phyloP scores from a whole-genome alignment of 2,329 filamentous ascomycete genomes.

The Myrmaecium sp. region DNA sequence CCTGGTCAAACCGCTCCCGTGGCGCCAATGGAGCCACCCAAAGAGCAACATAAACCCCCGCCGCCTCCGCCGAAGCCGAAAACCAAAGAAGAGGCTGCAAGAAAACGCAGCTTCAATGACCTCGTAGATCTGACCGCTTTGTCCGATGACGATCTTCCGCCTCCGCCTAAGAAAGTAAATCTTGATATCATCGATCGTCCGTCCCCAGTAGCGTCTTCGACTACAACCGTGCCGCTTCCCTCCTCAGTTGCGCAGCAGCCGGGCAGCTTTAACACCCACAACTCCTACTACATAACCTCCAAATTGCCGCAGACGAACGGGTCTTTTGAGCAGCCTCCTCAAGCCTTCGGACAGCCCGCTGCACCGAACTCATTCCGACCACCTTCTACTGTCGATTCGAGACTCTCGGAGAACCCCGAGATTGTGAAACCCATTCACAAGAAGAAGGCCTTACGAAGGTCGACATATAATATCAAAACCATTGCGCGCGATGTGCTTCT shows the following conservation, averaged over 20 bases:
- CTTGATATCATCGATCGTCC: too few relatives aligned
- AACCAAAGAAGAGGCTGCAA: conserved; percentile 37
- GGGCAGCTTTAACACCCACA: too few relatives aligned
- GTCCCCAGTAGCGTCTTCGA: conserved; percentile 4
- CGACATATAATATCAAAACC: conserved; percentile 41
- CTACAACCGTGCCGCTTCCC: too few relatives aligned
- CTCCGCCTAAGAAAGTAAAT: conserved; percentile 16
- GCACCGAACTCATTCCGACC: too few relatives aligned
- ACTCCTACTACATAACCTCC: too few relatives aligned
- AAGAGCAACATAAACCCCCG: conserved; percentile 11
- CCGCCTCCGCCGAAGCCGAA: conserved; percentile 12
- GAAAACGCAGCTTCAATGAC: conserved; percentile 37
- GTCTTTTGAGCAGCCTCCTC: too few relatives aligned
- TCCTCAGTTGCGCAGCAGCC: too few relatives aligned
- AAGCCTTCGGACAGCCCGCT: too few relatives aligned
- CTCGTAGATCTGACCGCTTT: conserved; percentile 34
- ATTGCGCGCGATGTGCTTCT: conserved; percentile 48
- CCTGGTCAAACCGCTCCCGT: conserved; percentile 11
- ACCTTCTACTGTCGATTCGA: conserved; percentile 5
- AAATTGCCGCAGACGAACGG: neutral
- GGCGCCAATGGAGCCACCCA: conserved; percentile 15
- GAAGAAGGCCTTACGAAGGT: conserved; percentile 30
- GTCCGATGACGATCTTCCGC: conserved; percentile 28
- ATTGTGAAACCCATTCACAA: conserved; percentile 30
- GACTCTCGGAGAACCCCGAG: conserved; percentile 7